Base-by-base conservation (phyloP, 164 flowering plant genomes). In the Dillenia turbinata region DNA sequence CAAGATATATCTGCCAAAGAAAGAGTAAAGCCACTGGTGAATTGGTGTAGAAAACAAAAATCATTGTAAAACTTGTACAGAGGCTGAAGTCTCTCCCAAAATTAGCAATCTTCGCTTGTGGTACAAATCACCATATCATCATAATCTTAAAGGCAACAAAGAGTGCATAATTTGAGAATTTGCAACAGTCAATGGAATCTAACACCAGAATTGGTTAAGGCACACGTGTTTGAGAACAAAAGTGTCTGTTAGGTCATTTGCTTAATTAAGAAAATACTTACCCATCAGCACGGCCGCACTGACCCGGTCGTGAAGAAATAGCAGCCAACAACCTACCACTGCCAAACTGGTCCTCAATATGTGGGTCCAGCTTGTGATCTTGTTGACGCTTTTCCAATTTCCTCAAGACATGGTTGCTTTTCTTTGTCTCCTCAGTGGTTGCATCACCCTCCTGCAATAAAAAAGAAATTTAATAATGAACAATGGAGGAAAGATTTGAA, bases 241-340 rank as follows among this genome's bases (percentile, higher is more conserved):
- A 4, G 40, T 26, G 33, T 33, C 40, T 33, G 40, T 33, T 5
- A 33, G 7, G 40, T 33, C 40, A 33, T 33, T 33, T 33, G 7
- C 5, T 33, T 33, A 33, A 33, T 33, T 33, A 33, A 33, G 40
- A 33, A 33, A 33, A 33, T 26, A 56, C 63, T 43, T 63, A 73
- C 70, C 77, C 77, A 62, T 73, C 73, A 62, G 70, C 64, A 43
- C 77, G 43, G n/a, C 77, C 77, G 33, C 77, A 73, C 50, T 73
- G 77, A 13, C 77, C 77, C 62, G 77, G 77, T 53, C 77, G 77
- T 45, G 77, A 73, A 17, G 77, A 65, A 57, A 73, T 73, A 61
- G 57, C 48, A 9, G 77, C 73, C 70, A 69, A 54, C 16, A 73
- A 49, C 52, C 73, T 57, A 19, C 73, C 77, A 43, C 73, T 59